Evolutionary conservation across 192 early-diverging fungal genomes (phyloP).

Genomic region (Bifiguratus adelaidae): DNA sequence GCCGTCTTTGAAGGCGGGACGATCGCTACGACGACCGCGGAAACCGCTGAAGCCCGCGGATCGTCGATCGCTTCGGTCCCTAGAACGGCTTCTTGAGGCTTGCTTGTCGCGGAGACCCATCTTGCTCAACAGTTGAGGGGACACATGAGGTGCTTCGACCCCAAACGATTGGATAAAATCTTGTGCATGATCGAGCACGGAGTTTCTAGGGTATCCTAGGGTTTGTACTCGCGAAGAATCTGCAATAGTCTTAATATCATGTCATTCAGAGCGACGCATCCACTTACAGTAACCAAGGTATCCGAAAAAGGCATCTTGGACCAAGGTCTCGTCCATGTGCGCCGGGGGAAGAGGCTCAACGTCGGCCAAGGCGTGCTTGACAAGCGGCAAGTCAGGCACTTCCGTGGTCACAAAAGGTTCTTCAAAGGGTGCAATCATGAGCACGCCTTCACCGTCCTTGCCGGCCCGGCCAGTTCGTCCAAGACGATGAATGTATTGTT

Average conservation of each 20-base stretch:
- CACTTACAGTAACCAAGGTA: slow-evolving; percentile 54
- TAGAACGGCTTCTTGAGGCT: background rate
- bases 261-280: background rate
- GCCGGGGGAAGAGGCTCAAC: slow-evolving; percentile 11
- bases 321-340: slow-evolving; percentile 15
- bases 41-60: background rate
- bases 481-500: slow-evolving; percentile 93
- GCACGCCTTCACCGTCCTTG: slow-evolving; percentile 75
- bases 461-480: slow-evolving; percentile 96
- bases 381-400: slow-evolving; percentile 46
- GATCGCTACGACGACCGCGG: background rate
- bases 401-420: slow-evolving; percentile 49
- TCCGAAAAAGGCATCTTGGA: slow-evolving; percentile 43
- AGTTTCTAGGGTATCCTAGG: slow-evolving; percentile 2
- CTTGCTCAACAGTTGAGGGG: slow-evolving; percentile 23
- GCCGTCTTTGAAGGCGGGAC: background rate
- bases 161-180: slow-evolving; percentile 32
- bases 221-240: background rate
- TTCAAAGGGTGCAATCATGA: slow-evolving; percentile 75
- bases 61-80: background rate
- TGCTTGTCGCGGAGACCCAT: slow-evolving; percentile 20
- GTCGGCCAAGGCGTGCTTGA: slow-evolving; percentile 26
- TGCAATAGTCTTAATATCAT: background rate
- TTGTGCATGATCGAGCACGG: slow-evolving; percentile 21
- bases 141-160: slow-evolving; percentile 26